Evolutionary conservation across 495 filamentous ascomycete genomes (phyloP), one percentile per base, ranked within the genome.

Genomic region (Annulohypoxylon stygium): DNA sequence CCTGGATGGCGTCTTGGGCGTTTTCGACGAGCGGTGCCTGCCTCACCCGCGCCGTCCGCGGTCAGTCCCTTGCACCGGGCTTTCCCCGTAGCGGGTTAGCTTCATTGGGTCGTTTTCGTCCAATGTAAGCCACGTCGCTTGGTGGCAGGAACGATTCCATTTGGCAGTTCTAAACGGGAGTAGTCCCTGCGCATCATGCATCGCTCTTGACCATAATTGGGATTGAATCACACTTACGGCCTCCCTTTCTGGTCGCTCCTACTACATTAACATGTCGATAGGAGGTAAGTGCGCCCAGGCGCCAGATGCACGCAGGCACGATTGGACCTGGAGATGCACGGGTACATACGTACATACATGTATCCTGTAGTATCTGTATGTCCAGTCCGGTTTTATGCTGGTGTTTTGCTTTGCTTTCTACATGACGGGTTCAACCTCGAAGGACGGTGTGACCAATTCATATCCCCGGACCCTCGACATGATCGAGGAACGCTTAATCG

Each of bases 161-260:
- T 54, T 73, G 60, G 65, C 65, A 73, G 62, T 37, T 73, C 70
- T 55, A 73, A 73, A 73, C 61, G 65, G 70, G 70, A 69, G 48
- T 74, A 54, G 71, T 63, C 71, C 71, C 67, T 70, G 61, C 62
- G 71, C 43, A 74, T 74, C 58, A 74, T 74, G 71, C 71, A 70
- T 70, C 36, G 39, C 50, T 67, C 71, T 74, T 74, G 23, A 74
- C 71, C 36, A 70, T 43, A 70, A 70, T 59, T 6, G 63, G 71
- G 41, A 36, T 36, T 67, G 18, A 51, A 45, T 63, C 36, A 70
- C 67, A 63, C 70, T 70, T 33, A 66, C 66, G 50, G 45, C 61
- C 58, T 74, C 67, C 71, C 61, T 63, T 63, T 74, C 26, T 67
- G 48, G 71, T 33, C 39, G 61, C 61, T 57, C 18, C 14, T 48